Percentiles rank a stretch among this genome's conserved stretches.
phyloP scores from a whole-genome alignment of 345 rosid species.

The Eucalyptus curtisii region DNA sequence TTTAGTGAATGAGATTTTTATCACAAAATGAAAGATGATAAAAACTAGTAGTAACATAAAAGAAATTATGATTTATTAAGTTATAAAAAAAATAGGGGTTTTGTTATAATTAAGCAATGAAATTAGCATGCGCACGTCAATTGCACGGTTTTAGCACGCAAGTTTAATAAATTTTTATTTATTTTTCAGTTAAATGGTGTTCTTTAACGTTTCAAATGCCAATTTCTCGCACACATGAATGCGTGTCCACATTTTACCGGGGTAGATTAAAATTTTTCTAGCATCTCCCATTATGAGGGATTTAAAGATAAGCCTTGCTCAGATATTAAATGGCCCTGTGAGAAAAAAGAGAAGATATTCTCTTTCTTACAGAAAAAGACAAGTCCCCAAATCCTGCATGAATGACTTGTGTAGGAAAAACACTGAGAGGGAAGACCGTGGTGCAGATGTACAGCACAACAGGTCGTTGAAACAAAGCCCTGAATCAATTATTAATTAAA shows the following conservation, averaged over 20 bases:
- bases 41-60: background rate
- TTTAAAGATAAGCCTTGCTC: background rate
- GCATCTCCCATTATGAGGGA: background rate
- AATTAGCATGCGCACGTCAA: background rate
- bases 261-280: background rate
- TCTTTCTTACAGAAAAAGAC: background rate
- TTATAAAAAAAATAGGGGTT: background rate
- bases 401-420: background rate
- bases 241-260: background rate
- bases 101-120: background rate
- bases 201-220: background rate
- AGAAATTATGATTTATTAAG: background rate
- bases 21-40: background rate
- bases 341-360: background rate
- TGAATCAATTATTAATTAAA: background rate
- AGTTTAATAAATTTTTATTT: background rate
- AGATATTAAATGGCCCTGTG: background rate
- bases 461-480: background rate
- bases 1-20: background rate
- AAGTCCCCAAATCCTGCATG: background rate
- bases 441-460: background rate
- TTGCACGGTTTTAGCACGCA: background rate
- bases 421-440: background rate
- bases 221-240: background rate
- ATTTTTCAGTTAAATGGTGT: background rate